phyloP scores from a whole-genome alignment of 371 early-diverging fungal species.

The Parasitella parasitica region DNA sequence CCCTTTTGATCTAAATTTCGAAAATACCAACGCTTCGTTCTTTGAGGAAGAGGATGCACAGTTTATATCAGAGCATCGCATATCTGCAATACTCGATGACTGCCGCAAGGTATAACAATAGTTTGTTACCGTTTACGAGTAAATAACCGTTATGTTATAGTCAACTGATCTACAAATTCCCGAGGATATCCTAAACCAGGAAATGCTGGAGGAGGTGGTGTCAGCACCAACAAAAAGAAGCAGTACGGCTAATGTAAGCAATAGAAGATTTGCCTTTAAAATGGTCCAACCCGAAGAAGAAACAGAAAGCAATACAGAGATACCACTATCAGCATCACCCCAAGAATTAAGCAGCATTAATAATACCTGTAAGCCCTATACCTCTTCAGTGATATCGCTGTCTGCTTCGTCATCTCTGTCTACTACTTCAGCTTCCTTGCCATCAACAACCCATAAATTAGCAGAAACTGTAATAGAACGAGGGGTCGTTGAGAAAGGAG shows the following conservation, averaged over 20 bases:
- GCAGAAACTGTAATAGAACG: background rate
- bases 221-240: slow-evolving; percentile 3
- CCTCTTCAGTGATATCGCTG: background rate
- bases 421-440: background rate
- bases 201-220: background rate
- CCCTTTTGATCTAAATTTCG: background rate
- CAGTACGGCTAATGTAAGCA: slow-evolving; percentile 1
- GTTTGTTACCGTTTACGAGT: background rate
- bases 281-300: background rate
- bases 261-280: slow-evolving; percentile 14
- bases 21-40: background rate
- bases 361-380: background rate
- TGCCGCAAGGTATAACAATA: slow-evolving; percentile 6
- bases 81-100: slow-evolving; percentile 22
- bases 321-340: background rate
- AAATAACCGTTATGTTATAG: background rate
- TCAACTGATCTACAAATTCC: slow-evolving; percentile 1
- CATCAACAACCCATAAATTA: background rate
- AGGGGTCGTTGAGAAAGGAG: background rate
- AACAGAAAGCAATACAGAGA: background rate
- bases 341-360: background rate
- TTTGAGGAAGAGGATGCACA: slow-evolving; percentile 21
- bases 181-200: background rate
- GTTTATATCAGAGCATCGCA: slow-evolving; percentile 18
- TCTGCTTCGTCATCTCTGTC: background rate